Evolutionary conservation across 1,284 basidiomycete genomes (phyloP), one percentile per base, ranked within the genome.

Genomic region (Ganoderma sinense): DNA sequence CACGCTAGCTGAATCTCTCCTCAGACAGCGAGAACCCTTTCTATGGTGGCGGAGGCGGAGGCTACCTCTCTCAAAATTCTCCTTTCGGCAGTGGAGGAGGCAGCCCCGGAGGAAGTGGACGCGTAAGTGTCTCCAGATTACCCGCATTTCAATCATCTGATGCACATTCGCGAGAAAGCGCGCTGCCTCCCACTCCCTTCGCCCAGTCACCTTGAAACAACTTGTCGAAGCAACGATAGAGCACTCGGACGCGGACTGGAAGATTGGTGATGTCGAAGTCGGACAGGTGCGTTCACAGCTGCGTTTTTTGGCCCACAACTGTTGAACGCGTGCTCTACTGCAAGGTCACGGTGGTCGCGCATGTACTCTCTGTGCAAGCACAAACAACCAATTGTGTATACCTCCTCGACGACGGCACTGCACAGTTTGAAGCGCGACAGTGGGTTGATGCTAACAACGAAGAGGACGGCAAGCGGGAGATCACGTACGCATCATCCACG

Each of bases 221-320:
- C 85, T 98, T 62, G 77, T 86, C 61, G 88, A 89, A 73, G 94
- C 97, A 2, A 86, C 84, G 41, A 96, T 98, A 83, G 86, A 91
- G 7, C 95, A 98, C 78, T 86, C 92, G 0, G 97, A 99, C 74
- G 92, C 95, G 1, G 95, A 97, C 65, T 97, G 96, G 88, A 87
- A 86, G 66, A 87, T 98, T 61, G 96, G 97, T 73, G 91, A 90
- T 26, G 82, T 86, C 6, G 95, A 97, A 73, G 85, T 97, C 67
- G 92, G 92, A 65, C 94, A 96, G 80, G 95, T 95, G 73, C 69
- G 86, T 39, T 26, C 7, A 23, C 82, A 1, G 41, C 20, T 20
- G 23, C 55, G 1, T 62, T 62, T 8, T 36, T 40, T 13, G 18
- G 43, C 11, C 36, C 5, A 3, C 36, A 18, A 13, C 13, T 33